Evolutionary conservation across 805 yeast species (phyloP), one percentile per base, ranked within the genome.

Genomic region (Saturnispora gosingensis): DNA sequence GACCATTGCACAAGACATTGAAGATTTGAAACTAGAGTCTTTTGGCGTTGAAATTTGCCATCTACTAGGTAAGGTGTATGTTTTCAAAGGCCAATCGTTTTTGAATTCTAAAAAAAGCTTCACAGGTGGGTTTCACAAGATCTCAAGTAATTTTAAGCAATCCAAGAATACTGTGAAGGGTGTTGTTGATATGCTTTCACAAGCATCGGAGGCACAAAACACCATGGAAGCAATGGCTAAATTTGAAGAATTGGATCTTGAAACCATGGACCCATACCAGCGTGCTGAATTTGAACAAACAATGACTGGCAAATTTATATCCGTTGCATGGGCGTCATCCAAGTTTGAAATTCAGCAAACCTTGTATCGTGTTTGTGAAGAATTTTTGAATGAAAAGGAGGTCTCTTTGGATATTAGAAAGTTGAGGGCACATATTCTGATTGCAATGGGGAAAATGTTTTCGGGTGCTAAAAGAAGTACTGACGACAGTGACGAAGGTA

Each of bases 291-390:
- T 82, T 72, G 91, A 85, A 61, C 82, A 84, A 63, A 72, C 82
- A 32, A 68, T 86, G 57, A 81, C 85, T 74, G 93, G 91, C 20
- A 86, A 85, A 64, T 86, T 85, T 18, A 68, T 86, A 35, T 83
- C 86, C 8, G 91, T 90, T 2, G 93, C 93, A 8, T 86, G 95
- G 95, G 80, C 81, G 11, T 88, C 91, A 0, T 81, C 90, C 11
- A 83, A 78, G 61, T 85, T 81, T 62, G 95, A 86, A 64, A 85
- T 86, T 49, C 85, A 82, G 63, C 74, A 83, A 13, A 84, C 88
- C 0, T 72, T 84, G 49, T 77, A 87, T 57, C 78, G 74, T 11
- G 93, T 85, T 11, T 85, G 91, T 67, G 84, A 83, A 58, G 70
- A 68, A 42, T 74, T 85, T 2, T 67, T 86, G 45, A 74, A 78